Evolutionary conservation across 192 early-diverging fungal species (phyloP).

Genomic region (Backusella liffmaniae): DNA sequence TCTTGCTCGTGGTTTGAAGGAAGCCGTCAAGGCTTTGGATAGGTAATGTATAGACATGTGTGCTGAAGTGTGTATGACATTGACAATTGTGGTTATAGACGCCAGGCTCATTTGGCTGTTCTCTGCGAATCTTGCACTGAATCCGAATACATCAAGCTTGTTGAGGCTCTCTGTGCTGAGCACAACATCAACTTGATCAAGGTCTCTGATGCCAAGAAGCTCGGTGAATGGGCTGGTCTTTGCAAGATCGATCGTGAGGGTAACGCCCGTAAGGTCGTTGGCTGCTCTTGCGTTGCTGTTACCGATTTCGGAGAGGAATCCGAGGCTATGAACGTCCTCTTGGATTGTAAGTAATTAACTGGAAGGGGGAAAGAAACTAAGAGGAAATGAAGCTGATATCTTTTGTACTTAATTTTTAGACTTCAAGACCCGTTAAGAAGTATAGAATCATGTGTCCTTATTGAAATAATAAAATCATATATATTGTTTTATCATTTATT

Average conservation of each 20-base stretch:
- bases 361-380: not conserved
- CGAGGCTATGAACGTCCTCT: constrained; percentile 95
- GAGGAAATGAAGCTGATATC: not conserved
- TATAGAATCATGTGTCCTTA: not conserved
- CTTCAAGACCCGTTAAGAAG: constrained; percentile 39
- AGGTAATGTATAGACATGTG: constrained; percentile 44
- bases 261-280: constrained; percentile 97
- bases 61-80: not conserved
- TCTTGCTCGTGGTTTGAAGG: constrained; percentile 95
- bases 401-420: constrained; percentile 10
- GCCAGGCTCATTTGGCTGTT: constrained; percentile 93
- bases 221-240: constrained; percentile 99
- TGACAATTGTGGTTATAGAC: constrained; percentile 10
- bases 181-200: constrained; percentile 99
- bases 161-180: constrained; percentile 97
- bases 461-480: not conserved
- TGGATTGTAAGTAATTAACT: constrained; percentile 51
- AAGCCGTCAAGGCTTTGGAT: constrained; percentile 97
- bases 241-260: constrained; percentile 99
- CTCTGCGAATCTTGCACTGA: constrained; percentile 95
- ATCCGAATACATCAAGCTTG: constrained; percentile 92
- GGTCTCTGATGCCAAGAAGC: constrained; percentile 96
- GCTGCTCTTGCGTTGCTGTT: constrained; percentile 93
- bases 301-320: constrained; percentile 98
- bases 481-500: not conserved